Evolutionary conservation across 345 rosid genomes (phyloP), one percentile per base, ranked within the genome.

Genomic region (Trapa bicornis): DNA sequence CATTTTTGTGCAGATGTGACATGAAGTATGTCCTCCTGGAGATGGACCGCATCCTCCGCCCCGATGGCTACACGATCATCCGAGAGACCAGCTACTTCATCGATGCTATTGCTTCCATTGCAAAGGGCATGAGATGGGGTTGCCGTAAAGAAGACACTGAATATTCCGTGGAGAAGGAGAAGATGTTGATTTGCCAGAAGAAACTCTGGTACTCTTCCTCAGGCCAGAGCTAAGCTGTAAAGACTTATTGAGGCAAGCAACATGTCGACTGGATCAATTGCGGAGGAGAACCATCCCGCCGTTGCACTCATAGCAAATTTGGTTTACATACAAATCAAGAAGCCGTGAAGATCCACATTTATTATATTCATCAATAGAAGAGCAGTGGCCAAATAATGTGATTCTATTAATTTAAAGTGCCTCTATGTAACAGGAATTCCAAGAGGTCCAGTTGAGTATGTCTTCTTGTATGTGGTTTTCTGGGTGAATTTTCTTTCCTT

Each of bases 11-110:
- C 85, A 94, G 99, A 79, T 94, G 99, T 61, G 95, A 89, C 10
- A 89, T 87, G 84, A 94, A 91, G 79, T 75, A 80, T 60, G 88
- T 94, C 67, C 86, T 94, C 48, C 71, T 94, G 72, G 99, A 94
- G 79, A 94, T 94, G 96, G 97, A 93, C 61, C 68, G 98, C 32
- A 86, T 93, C 73, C 78, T 93, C 61, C 92, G 98, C 4, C 98
- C 98, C 0, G 74, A 54, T 0, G 98, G 96, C 22, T 88, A 87
- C 38, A 91, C 77, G 14, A 72, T 94, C 9, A 80, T 94, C n/a
- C 86, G 92, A 41, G 99, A 94, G 77, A 91, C 99, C 1, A 86
- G 80, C 82, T 90, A 93, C 73, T 90, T 85, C 2, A 71, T 78
- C 3, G 92, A 93, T 39, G 85, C 85, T 1, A 77, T 93, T 41